Evolutionary conservation across 768 basidiomycete genomes (phyloP).

Genomic region (Candolleomyces aberdarensis): DNA sequence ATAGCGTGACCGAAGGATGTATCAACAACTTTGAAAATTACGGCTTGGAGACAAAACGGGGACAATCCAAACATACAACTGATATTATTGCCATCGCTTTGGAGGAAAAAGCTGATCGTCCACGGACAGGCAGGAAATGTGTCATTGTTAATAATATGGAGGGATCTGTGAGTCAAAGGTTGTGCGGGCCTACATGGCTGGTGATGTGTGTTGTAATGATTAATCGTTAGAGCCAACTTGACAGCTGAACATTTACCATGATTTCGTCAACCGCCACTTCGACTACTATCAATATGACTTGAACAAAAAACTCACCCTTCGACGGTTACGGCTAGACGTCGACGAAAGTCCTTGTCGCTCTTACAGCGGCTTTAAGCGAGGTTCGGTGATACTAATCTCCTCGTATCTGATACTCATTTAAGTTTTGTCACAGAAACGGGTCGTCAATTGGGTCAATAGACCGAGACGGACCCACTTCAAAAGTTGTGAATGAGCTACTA

Average conservation of each 20-base stretch:
- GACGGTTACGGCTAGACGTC: neutral
- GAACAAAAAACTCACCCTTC: neutral
- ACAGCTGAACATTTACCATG: neutral
- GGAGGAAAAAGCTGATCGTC: neutral
- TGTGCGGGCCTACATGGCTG: neutral
- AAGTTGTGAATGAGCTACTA: constrained; percentile 1
- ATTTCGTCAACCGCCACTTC: neutral
- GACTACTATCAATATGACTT: too few species aligned
- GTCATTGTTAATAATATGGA: neutral
- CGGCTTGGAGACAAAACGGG: too few species aligned
- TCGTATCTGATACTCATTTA: neutral
- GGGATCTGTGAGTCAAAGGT: neutral
- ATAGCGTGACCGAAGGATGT: too few species aligned
- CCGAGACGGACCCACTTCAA: neutral
- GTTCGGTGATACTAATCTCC: neutral
- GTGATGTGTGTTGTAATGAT: too few species aligned
- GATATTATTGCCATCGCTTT: neutral
- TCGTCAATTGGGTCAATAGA: too few species aligned
- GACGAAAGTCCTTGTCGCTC: too few species aligned
- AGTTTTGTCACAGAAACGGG: neutral
- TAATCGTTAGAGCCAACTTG: neutral
- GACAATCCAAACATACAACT: too few species aligned
- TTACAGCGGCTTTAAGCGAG: neutral
- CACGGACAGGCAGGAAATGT: neutral
- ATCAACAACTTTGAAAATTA: too few species aligned